Evolutionary conservation across 805 yeast genomes (phyloP).

Genomic region (Teunomyces aglyptinius): DNA sequence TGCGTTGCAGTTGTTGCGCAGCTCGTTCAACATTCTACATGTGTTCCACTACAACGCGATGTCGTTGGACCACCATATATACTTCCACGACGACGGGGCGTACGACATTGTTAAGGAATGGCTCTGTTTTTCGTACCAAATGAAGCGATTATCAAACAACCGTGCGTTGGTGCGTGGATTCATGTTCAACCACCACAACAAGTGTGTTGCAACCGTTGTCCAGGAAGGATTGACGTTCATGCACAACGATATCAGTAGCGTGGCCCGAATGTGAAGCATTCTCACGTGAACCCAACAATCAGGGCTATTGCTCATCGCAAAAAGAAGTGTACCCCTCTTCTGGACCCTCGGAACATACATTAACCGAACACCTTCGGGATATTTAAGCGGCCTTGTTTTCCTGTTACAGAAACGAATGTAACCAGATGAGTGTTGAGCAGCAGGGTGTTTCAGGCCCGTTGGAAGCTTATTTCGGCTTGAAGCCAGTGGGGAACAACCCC

Average conservation of each 20-base stretch:
- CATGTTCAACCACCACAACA: conserved; percentile 29
- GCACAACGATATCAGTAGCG: conserved; percentile 10
- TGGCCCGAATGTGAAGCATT: not conserved
- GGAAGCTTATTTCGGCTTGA: conserved; percentile 13
- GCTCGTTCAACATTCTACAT: conserved; percentile 33
- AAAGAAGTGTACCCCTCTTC: not conserved
- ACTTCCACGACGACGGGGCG: conserved; percentile 33
- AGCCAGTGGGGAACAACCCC: conserved; percentile 6
- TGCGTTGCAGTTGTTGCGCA: conserved; percentile 27
- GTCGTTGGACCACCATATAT: conserved; percentile 45
- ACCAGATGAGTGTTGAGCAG: too few relatives aligned
- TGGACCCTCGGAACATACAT: not conserved
- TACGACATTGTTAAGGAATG: conserved; percentile 36
- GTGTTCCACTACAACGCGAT: conserved; percentile 44
- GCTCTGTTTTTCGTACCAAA: conserved; percentile 37
- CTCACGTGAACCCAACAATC: not conserved
- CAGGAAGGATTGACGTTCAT: conserved; percentile 42
- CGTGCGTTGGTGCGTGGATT: conserved; percentile 39
- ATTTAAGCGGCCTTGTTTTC: conserved; percentile 6
- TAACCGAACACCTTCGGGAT: not conserved
- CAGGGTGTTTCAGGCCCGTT: not conserved
- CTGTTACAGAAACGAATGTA: too few relatives aligned
- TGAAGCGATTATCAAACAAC: conserved; percentile 31
- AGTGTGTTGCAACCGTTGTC: conserved; percentile 36
- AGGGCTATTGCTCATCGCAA: not conserved